Conservation (phyloP, 768 basidiomycete genomes). For the Nevesoporus exiguus region DNA sequence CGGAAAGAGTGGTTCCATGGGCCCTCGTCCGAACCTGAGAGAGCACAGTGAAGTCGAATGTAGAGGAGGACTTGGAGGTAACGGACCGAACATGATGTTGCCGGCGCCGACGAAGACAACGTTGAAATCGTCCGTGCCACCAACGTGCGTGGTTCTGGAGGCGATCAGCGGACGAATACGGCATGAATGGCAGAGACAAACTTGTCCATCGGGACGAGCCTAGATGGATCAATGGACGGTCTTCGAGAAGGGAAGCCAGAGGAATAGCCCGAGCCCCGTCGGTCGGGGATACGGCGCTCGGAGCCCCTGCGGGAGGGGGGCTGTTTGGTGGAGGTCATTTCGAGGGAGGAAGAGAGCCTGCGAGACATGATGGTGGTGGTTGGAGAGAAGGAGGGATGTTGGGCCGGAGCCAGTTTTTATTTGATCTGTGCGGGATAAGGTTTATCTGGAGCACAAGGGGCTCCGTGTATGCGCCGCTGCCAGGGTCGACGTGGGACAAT, state of each 20-base stretch:
- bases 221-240: slow-evolving; percentile 73
- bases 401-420: slow-evolving; percentile 6
- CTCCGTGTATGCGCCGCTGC: not conserved
- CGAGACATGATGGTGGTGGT: slow-evolving; percentile 22
- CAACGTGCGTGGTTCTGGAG: slow-evolving; percentile 46
- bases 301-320: slow-evolving; percentile 43
- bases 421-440: slow-evolving; percentile 16
- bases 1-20: slow-evolving; percentile 95
- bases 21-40: slow-evolving; percentile 76
- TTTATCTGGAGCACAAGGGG: slow-evolving; percentile 4
- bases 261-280: slow-evolving; percentile 45
- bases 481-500: slow-evolving; percentile 7
- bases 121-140: slow-evolving; percentile 78
- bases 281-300: slow-evolving; percentile 42
- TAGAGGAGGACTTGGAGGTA: not conserved
- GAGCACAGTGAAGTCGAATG: slow-evolving; percentile 5
- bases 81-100: slow-evolving; percentile 94
- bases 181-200: slow-evolving; percentile 29
- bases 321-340: slow-evolving; percentile 31
- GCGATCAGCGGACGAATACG: slow-evolving; percentile 2
- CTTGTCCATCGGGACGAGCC: slow-evolving; percentile 80
- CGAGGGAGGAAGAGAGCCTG: slow-evolving; percentile 28
- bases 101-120: slow-evolving; percentile 94
- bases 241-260: slow-evolving; percentile 54
- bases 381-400: not conserved